A percentile compares a stretch with the other conserved stretches of the same genome.
These are phyloP conservation scores for Chaetomium tenue DNA, from an alignment of 495 filamentous ascomycete species.

Conservation along the genomic window DNA sequence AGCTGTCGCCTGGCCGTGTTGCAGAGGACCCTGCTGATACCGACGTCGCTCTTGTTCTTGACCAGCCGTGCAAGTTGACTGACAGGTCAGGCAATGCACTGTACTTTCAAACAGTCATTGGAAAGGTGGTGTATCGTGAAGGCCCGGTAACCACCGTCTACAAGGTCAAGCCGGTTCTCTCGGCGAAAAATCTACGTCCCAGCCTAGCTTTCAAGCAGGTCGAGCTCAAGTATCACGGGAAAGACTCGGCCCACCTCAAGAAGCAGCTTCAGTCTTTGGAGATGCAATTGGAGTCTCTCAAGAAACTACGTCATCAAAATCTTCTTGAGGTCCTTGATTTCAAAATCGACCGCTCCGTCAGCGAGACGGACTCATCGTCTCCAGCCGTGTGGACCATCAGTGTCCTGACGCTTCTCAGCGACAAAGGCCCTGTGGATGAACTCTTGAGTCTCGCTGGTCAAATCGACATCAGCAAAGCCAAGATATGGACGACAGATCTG, in stretches of 20 bases:
- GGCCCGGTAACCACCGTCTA: slow-evolving; percentile 61
- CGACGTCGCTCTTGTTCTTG: slow-evolving; percentile 58
- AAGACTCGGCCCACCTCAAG: slow-evolving; percentile 58
- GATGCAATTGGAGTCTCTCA: slow-evolving; percentile 66
- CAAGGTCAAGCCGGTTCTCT: slow-evolving; percentile 63
- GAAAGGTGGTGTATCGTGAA: slow-evolving; percentile 56
- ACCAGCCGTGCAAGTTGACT: slow-evolving; percentile 61
- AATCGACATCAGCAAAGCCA: slow-evolving; percentile 67
- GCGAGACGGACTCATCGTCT: slow-evolving; percentile 38
- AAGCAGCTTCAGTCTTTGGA: slow-evolving; percentile 66
- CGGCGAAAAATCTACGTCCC: slow-evolving; percentile 52
- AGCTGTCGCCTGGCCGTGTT: slow-evolving; percentile 30
- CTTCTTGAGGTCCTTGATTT: slow-evolving; percentile 76
- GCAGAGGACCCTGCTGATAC: slow-evolving; percentile 33
- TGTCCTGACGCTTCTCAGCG: slow-evolving; percentile 71
- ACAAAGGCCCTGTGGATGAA: slow-evolving; percentile 79
- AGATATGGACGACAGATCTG: slow-evolving; percentile 85
- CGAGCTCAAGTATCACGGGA: slow-evolving; percentile 55
- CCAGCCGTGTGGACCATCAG: slow-evolving; percentile 68
- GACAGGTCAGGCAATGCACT: slow-evolving; percentile 56
- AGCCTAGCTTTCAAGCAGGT: slow-evolving; percentile 70
- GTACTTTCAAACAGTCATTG: slow-evolving; percentile 63
- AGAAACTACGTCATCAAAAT: slow-evolving; percentile 72
- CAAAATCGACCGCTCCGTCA: slow-evolving; percentile 59
- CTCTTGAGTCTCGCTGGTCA: slow-evolving; percentile 72